A percentile compares a stretch with the other conserved stretches of the same genome.
These are phyloP conservation scores for Gaultheria prostrata DNA, from an alignment of 148 eudicot genomes.

Conservation along the genomic window DNA sequence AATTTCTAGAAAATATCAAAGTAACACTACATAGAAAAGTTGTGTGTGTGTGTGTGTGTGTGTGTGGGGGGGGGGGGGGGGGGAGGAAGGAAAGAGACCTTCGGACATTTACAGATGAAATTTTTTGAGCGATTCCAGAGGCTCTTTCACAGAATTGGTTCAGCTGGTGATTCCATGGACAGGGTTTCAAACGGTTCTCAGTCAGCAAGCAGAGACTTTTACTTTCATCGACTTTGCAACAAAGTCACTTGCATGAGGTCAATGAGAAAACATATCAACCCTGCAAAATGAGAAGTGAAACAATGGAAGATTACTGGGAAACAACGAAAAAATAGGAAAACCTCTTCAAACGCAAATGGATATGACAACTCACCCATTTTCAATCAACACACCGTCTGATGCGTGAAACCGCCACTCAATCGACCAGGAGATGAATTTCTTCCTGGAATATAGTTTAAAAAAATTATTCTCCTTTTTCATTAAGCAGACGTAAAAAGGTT, in stretches of 20 bases:
- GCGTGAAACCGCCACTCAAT: slow-evolving; percentile 93
- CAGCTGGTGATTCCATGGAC: slow-evolving; percentile 78
- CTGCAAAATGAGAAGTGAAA: neutral
- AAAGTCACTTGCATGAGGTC: slow-evolving; percentile 17
- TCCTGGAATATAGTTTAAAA: slow-evolving; percentile 41
- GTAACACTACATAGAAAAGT: neutral
- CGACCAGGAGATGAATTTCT: slow-evolving; percentile 74
- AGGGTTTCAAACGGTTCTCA: slow-evolving; percentile 71
- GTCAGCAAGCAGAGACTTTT: slow-evolving; percentile 52
- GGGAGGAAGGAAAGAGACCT: slow-evolving; percentile 37
- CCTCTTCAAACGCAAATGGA: neutral
- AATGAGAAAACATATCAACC: neutral
- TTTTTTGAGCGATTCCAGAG: slow-evolving; percentile 62
- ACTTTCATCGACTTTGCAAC: slow-evolving; percentile 62
- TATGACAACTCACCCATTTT: slow-evolving; percentile 64
- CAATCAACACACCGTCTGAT: slow-evolving; percentile 68
- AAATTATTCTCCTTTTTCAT: neutral
- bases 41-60: no score
- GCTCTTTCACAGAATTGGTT: slow-evolving; percentile 64
- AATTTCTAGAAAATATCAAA: neutral
- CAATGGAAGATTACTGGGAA: neutral
- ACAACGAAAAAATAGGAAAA: neutral
- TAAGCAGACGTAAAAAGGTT: neutral
- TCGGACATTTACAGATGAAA: slow-evolving; percentile 65
- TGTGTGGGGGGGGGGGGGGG: no score